A percentile compares a stretch with the other conserved stretches of the same genome.
phyloP scores from a whole-genome alignment of 2,329 filamentous ascomycete species.

The Colletotrichum musae region DNA sequence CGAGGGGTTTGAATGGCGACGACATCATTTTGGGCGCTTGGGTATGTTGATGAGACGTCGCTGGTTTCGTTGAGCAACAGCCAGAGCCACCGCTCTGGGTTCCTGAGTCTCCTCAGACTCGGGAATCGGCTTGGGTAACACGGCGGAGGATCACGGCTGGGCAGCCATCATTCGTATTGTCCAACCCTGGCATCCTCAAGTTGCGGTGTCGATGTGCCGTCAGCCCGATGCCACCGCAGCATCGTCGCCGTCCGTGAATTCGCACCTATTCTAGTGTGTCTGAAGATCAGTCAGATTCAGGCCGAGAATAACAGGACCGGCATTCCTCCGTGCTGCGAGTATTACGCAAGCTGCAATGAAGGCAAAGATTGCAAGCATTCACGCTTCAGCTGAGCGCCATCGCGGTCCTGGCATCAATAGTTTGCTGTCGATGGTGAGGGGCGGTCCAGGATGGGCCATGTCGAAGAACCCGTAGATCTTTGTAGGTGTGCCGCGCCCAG shows the following conservation, averaged over 20 bases:
- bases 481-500: no score
- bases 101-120: no score
- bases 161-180: not conserved
- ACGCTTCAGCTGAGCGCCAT: slow-evolving; percentile 27
- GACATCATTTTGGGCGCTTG: not conserved
- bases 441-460: not conserved
- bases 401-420: slow-evolving; percentile 22
- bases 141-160: not conserved
- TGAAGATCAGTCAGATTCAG: not conserved
- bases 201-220: slow-evolving; percentile 4
- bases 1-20: slow-evolving; percentile 4
- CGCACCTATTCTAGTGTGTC: not conserved
- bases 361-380: not conserved
- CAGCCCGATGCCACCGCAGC: not conserved
- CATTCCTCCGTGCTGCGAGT: not conserved
- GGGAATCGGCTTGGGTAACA: no score
- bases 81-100: no score
- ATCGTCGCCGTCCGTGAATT: slow-evolving; percentile 14
- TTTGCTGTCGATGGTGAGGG: not conserved
- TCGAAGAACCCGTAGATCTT: not conserved
- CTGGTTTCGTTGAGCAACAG: no score
- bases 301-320: no score
- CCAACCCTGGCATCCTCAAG: not conserved
- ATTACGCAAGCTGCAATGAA: not conserved
- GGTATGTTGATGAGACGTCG: no score